Percentiles rank a stretch among this genome's conserved stretches.
These are phyloP conservation scores for Vanderwaltozyma verrucispora DNA, from an alignment of 805 yeast species.

Conservation along the genomic window DNA sequence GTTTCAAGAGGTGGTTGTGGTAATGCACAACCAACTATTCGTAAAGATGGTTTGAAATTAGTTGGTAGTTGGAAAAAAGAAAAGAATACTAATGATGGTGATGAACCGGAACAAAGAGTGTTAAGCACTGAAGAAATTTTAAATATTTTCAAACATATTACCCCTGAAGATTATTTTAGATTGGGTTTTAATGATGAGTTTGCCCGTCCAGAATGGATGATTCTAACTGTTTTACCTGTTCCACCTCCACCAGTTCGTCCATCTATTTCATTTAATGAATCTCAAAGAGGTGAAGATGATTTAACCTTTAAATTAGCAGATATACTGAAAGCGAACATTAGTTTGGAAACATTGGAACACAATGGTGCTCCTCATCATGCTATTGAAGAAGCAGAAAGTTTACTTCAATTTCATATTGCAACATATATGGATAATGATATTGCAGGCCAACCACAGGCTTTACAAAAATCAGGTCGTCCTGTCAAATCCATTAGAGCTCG, in stretches of 20 bases:
- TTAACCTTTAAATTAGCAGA: slow-evolving; percentile 95
- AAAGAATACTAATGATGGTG: slow-evolving; percentile 65
- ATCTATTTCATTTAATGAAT: slow-evolving; percentile 93
- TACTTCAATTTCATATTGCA: slow-evolving; percentile 95
- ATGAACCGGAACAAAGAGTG: slow-evolving; percentile 84
- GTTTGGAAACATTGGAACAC: slow-evolving; percentile 94
- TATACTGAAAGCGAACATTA: slow-evolving; percentile 90
- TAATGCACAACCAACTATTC: slow-evolving; percentile 87
- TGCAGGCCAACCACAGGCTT: slow-evolving; percentile 99
- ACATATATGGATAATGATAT: slow-evolving; percentile 99
- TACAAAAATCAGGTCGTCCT: slow-evolving; percentile 98
- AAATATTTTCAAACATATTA: slow-evolving; percentile 85
- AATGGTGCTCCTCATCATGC: slow-evolving; percentile 99
- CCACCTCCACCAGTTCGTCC: slow-evolving; percentile 99
- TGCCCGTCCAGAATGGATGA: slow-evolving; percentile 98
- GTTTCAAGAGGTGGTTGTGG: slow-evolving; percentile 95
- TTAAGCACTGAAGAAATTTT: slow-evolving; percentile 82
- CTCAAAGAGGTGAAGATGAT: slow-evolving; percentile 99
- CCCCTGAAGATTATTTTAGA: slow-evolving; percentile 67
- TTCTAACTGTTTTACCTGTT: slow-evolving; percentile 94
- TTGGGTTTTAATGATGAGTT: slow-evolving; percentile 92
- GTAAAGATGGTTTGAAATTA: slow-evolving; percentile 90
- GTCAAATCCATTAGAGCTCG: slow-evolving; percentile 98
- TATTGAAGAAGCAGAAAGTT: slow-evolving; percentile 88
- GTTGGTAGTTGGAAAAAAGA: slow-evolving; percentile 98